Evolutionary conservation across 768 basidiomycete genomes (phyloP), one percentile per base, ranked within the genome.

Genomic region (Russula griseocarnosa): DNA sequence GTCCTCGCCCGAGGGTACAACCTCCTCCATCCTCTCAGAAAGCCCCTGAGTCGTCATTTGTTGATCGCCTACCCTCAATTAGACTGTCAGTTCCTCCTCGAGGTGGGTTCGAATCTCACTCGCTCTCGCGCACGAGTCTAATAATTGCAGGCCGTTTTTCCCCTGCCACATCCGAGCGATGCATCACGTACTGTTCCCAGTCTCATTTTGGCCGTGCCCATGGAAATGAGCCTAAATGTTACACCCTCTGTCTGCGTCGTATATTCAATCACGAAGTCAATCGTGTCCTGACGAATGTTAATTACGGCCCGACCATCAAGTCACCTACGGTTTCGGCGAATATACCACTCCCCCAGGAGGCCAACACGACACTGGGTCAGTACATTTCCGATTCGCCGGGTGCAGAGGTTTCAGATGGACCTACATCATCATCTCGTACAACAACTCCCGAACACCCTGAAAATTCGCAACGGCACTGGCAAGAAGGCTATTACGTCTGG

Each of bases 401-500:
- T 54, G 56, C n/a, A 32, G 59, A 56, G n/a, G 54, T 18, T 26
- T 44, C 63, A 24, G 54, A 56, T 56, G 32, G 26, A 32, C 56
- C 59, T 36, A 5, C 73, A 22, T 49, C 50, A 22, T 53, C 60
- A 13, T 47, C 51, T 38, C 51, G 53, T 44, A 9, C 61, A 47
- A 30, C 62, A 16, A 44, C 58, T 44, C 30, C 44, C 5, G 22
- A 32, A 32, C 55, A 71, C 6, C 67, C 70, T 26, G 74, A 62
- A 62, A 74, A 65, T 44, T 76, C 81, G 24, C 77, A 76, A 47
- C 83, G 81, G 66, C 79, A 82, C 69, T 92, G 89, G 89, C 79
- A 88, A 61, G 83, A 85, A 69, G 88, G 89, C 5, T 87, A 82
- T 81, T 92, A 92, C 70, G 69, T 92, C 47, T 90, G 88, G 87